A percentile compares a stretch with the other conserved stretches of the same genome.
Evolutionary conservation across 2,329 filamentous ascomycete species (phyloP).

Genomic region (Trichoderma atrobrunneum): DNA sequence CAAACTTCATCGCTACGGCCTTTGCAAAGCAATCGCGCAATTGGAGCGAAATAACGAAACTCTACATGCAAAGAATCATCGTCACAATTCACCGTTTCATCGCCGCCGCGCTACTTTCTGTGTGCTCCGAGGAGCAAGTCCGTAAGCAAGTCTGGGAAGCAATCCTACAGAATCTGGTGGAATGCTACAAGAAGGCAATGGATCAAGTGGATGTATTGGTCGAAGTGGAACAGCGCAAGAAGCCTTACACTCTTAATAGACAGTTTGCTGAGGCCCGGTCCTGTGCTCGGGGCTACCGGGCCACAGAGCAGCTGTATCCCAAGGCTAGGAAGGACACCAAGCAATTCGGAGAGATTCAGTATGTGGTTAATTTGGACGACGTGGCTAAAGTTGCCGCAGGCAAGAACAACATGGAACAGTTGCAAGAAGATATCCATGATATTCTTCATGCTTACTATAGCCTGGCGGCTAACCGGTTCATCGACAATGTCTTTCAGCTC

Average conservation of each 20-base stretch:
- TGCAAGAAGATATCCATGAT: background rate
- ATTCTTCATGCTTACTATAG: background rate
- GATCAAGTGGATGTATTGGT: background rate
- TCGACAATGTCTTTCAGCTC: background rate
- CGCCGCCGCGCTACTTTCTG: background rate
- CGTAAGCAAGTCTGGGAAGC: background rate
- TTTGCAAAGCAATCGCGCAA: background rate
- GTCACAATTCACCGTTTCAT: background rate
- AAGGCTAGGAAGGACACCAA: background rate
- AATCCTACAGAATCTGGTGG: background rate
- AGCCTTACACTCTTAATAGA: background rate
- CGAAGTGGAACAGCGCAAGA: background rate
- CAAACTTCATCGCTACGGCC: background rate
- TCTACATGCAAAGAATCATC: background rate
- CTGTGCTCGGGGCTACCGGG: background rate
- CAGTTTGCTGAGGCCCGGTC: background rate
- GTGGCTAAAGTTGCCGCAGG: background rate
- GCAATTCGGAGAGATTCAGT: background rate
- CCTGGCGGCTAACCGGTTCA: background rate
- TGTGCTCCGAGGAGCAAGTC: background rate
- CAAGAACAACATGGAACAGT: background rate
- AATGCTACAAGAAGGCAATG: background rate
- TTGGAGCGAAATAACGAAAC: background rate
- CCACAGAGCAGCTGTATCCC: accelerated
- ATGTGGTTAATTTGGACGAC: background rate